Evolutionary conservation across 257 asterid genomes (phyloP).

Genomic region (Capsicum pubescens): DNA sequence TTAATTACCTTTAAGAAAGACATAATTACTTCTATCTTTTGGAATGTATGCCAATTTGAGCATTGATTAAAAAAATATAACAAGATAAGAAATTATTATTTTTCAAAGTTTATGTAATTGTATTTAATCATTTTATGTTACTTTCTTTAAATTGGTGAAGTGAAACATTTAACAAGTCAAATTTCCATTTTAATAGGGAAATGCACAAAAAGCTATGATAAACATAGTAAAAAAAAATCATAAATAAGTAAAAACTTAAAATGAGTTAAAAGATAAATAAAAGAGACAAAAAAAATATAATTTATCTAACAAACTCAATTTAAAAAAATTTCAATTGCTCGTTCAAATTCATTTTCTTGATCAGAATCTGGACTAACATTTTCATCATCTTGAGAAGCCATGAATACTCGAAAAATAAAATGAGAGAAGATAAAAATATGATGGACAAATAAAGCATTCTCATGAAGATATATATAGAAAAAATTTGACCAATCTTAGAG

Average conservation of each 20-base stretch:
- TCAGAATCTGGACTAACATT: neutral
- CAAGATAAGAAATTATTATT: too few species aligned
- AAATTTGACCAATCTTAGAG: neutral
- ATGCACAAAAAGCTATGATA: neutral
- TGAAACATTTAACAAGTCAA: neutral
- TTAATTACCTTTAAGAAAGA: too few species aligned
- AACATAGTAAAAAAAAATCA: neutral
- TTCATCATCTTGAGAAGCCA: neutral
- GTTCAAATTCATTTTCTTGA: neutral
- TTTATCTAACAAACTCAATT: neutral
- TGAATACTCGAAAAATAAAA: neutral
- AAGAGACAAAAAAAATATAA: neutral
- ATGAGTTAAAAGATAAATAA: neutral
- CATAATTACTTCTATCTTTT: too few species aligned
- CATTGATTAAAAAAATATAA: too few species aligned
- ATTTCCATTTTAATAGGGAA: neutral
- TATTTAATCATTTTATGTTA: too few species aligned
- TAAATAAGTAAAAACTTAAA: neutral
- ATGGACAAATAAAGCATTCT: neutral
- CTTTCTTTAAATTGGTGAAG: too few species aligned
- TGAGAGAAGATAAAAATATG: neutral
- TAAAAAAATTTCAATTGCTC: neutral
- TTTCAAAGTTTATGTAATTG: too few species aligned
- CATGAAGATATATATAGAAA: neutral
- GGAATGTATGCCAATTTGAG: too few species aligned